Evolutionary conservation across 805 yeast genomes (phyloP), one percentile per base, ranked within the genome.

Genomic region (Phaffomyces thermotolerans): DNA sequence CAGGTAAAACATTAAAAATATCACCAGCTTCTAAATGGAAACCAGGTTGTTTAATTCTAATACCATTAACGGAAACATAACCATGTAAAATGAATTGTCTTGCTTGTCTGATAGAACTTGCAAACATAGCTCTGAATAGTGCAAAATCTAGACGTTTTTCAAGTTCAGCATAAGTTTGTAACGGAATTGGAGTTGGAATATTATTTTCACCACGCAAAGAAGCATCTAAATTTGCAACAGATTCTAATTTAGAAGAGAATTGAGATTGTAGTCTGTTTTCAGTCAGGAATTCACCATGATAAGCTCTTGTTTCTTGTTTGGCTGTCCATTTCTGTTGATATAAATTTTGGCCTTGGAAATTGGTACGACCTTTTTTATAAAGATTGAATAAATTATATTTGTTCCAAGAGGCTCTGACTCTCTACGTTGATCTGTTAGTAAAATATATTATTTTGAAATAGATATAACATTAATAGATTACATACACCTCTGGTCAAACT

Each of bases 81-180:
- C 95, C 95, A 38, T 79, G 79, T 14, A 85, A 64, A 47, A 93
- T 81, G 56, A 84, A 88, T 59, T 85, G 89, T 53, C 96, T 78
- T 3, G 99, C 96, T 66, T 91, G 98, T 71, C 97, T 81, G 4
- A 88, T 78, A 8, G 95, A 84, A 6, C 95, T 78, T 6, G 98
- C 96, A 69, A 91, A 89, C 84, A 91, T 74, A 17, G 96, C 72
- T 65, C 99, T 80, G 68, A 87, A 93, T 10, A 91, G 56, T 3
- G 96, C 97, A 59, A 84, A 77, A 62, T 91, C 99, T 29, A 91
- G 72, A 60, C 99, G 74, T 58, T 83, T 84, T 64, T 91, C 99
- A 50, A 91, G 68, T 2, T 81, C 81, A 4, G 95, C 95, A 64
- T 71, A 91, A 2, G 96, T 85, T 67, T 93, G 98, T 57, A 89